These are phyloP conservation scores for Echinochloa phyllopogon DNA, from an alignment of 176 grass and related monocot species.

Conservation along the genomic window DNA sequence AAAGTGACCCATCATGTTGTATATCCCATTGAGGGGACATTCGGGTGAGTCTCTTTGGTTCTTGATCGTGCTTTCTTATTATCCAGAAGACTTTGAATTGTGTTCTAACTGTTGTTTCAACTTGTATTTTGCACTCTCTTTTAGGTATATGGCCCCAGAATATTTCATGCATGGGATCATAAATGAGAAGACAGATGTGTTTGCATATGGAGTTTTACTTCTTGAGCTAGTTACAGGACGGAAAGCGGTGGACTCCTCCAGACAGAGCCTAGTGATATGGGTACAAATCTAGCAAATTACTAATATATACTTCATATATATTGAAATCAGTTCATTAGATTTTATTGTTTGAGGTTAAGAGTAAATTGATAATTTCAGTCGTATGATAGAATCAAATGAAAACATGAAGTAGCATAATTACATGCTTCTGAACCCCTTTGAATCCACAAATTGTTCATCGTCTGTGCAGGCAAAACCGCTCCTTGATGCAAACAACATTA, in stretches of 20 bases:
- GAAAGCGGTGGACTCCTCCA: constrained; percentile 82
- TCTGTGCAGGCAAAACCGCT: constrained; percentile 83
- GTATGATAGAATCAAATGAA: constrained; percentile 5
- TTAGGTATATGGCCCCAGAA: constrained; percentile 93
- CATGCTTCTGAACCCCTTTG: constrained; percentile 19
- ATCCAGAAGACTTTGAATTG: background rate
- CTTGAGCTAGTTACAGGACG: constrained; percentile 93
- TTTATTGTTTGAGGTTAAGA: constrained; percentile 6
- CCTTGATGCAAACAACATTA: constrained; percentile 80
- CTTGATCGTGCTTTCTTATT: constrained; percentile 19
- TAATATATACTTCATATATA: constrained; percentile 8
- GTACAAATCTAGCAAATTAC: constrained; percentile 43
- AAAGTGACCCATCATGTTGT: constrained; percentile 84
- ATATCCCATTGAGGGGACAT: constrained; percentile 98
- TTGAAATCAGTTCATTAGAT: background rate
- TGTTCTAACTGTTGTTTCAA: constrained; percentile 26
- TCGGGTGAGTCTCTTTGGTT: constrained; percentile 66
- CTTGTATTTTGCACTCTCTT: constrained; percentile 20
- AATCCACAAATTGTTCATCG: constrained; percentile 31
- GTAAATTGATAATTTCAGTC: background rate
- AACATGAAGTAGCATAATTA: background rate
- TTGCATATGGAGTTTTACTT: constrained; percentile 91
- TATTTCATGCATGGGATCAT: constrained; percentile 99
- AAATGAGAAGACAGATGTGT: constrained; percentile 97
- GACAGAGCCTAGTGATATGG: constrained; percentile 97